Evolutionary conservation across 352 stramenopile genomes (phyloP).

Genomic region (Phytophthora lateralis): DNA sequence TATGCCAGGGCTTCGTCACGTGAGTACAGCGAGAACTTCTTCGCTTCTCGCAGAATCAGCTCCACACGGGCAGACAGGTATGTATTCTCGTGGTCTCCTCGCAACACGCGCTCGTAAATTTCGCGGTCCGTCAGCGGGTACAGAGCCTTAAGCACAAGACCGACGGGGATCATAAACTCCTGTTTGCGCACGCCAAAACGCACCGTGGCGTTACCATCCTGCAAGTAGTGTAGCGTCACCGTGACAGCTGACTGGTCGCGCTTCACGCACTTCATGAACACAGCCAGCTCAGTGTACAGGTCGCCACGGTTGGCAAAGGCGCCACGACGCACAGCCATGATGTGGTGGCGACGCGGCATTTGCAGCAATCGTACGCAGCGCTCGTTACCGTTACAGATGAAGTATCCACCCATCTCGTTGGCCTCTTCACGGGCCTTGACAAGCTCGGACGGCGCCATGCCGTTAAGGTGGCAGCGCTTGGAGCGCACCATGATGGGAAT

Average conservation of each 20-base stretch:
- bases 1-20: slow-evolving; percentile 92
- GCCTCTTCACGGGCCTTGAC: slow-evolving; percentile 92
- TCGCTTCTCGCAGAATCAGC: slow-evolving; percentile 96
- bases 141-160: slow-evolving; percentile 97
- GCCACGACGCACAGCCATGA: slow-evolving; percentile 95
- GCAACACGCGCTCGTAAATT: slow-evolving; percentile 97
- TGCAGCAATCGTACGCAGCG: slow-evolving; percentile 98
- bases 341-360: slow-evolving; percentile 89
- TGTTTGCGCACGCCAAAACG: slow-evolving; percentile 98
- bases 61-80: slow-evolving; percentile 97
- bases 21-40: slow-evolving; percentile 92
- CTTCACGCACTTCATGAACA: slow-evolving; percentile 97
- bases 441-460: slow-evolving; percentile 86
- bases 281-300: slow-evolving; percentile 96
- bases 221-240: slow-evolving; percentile 98
- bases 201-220: slow-evolving; percentile 96
- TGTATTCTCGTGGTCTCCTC: slow-evolving; percentile 95
- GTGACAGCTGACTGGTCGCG: slow-evolving; percentile 96
- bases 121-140: slow-evolving; percentile 92
- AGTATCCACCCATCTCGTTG: slow-evolving; percentile 99
- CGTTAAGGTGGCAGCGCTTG: slow-evolving; percentile 95
- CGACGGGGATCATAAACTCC: slow-evolving; percentile 98
- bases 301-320: slow-evolving; percentile 97
- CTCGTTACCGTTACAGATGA: slow-evolving; percentile 99
- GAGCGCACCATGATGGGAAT: slow-evolving; percentile 98